phyloP scores from a whole-genome alignment of 2,329 filamentous ascomycete species.

The Ophiognomonia clavigignenti-juglandacearum region DNA sequence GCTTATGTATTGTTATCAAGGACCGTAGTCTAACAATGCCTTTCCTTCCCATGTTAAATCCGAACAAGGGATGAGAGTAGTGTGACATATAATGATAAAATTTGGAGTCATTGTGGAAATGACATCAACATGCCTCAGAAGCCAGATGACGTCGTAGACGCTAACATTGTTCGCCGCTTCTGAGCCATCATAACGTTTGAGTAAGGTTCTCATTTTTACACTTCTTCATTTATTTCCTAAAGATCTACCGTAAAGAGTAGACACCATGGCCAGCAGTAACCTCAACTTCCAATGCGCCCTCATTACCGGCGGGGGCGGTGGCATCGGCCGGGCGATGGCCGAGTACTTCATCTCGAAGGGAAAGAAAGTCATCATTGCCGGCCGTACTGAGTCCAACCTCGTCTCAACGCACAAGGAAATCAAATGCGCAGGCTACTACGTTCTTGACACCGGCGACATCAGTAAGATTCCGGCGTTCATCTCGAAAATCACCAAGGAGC shows the following conservation, averaged over 20 bases:
- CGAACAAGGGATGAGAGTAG: too few species aligned
- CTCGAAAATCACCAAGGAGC: constrained; percentile 37
- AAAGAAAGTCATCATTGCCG: constrained; percentile 48
- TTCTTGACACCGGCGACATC: constrained; percentile 44
- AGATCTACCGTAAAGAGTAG: not conserved
- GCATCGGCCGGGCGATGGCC: constrained; percentile 45
- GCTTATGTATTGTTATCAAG: too few species aligned
- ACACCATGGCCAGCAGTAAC: constrained; percentile 16
- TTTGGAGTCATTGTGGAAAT: too few species aligned
- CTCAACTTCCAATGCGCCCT: constrained; percentile 40
- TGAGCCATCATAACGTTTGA: too few species aligned
- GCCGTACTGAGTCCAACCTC: constrained; percentile 51
- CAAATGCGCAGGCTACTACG: constrained; percentile 44
- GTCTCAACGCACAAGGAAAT: constrained; percentile 36
- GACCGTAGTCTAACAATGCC: too few species aligned
- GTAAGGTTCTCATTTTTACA: not conserved
- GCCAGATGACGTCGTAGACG: too few species aligned
- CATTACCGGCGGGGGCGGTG: constrained; percentile 46
- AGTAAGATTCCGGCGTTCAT: constrained; percentile 39
- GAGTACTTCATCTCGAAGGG: constrained; percentile 39
- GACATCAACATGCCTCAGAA: too few species aligned
- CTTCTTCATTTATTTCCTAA: not conserved
- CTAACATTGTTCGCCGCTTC: too few species aligned
- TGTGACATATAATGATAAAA: too few species aligned
- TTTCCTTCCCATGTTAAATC: too few species aligned